Evolutionary conservation across 768 basidiomycete species (phyloP), one percentile per base, ranked within the genome.

Genomic region (Leccinum arenicola): DNA sequence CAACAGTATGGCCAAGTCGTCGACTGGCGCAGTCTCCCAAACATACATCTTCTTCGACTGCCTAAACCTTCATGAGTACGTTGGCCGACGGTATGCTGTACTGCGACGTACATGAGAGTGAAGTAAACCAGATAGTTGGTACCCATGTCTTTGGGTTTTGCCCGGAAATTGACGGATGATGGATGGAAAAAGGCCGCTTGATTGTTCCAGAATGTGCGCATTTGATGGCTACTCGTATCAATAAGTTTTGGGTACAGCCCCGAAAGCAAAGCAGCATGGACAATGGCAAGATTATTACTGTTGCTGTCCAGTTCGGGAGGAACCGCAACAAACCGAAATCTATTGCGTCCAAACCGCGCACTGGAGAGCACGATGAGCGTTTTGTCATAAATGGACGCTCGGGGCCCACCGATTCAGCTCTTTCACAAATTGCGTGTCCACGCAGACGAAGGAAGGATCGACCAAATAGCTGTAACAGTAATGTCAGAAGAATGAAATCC

Each of bases 231-330:
- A 58, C 69, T 82, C 48, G 73, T 70, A 0, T 72, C 65, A 43
- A 98, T 77, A 29, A 99, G 81, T 73, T 95, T 98, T 8, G 96
- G 96, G 71, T 94, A 98, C 45, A 99, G 74, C 3, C 93, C 93
- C 2, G 92, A 89, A 7, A 85, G 82, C 36, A 99, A 76, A 2
- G 93, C 91, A 4, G 93, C 92, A 62, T 91, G 86, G 55, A 98
- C 67, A 23, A 97, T 74, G 5, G 80, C 73, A 6, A 75, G 71
- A 65, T 90, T 93, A 54, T 73, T 75, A 15, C 89, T 83, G 68
- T 95, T 88, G 50, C 74, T 71, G 70, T 96, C 86, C 54, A 89
- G 74, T 25, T 87, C 87, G 4, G 81, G 67, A 0, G 95, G 95
- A 7, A 95, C 79, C 17, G 70, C 68, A 12, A 96, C 83, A 69